Evolutionary conservation across 208 protist genomes (phyloP).

Genomic region (Leishmania arabica): DNA sequence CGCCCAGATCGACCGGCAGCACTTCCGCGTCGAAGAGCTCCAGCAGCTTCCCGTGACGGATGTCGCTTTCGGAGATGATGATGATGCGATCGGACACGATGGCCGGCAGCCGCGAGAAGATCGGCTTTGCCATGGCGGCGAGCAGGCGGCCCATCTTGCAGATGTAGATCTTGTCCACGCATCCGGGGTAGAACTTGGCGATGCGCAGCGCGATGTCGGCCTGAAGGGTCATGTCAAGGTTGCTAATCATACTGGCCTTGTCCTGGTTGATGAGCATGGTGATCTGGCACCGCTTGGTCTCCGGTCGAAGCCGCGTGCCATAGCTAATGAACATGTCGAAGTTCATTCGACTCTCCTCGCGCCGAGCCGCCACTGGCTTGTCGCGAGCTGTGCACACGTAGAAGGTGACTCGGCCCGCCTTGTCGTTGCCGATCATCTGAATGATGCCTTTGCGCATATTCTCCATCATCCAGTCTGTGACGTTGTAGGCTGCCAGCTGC

Average conservation of each 20-base stretch:
- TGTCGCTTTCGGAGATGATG: slow-evolving; percentile 67
- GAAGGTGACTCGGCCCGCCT: slow-evolving; percentile 55
- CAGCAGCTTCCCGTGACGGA: slow-evolving; percentile 54
- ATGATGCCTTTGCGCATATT: slow-evolving; percentile 75
- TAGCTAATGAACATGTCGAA: slow-evolving; percentile 85
- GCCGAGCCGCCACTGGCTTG: slow-evolving; percentile 35
- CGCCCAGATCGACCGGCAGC: slow-evolving; percentile 63
- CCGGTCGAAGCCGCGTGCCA: slow-evolving; percentile 57
- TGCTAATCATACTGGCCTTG: slow-evolving; percentile 65
- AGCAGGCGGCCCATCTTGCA: slow-evolving; percentile 76
- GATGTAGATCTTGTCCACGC: slow-evolving; percentile 77
- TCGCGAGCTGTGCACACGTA: slow-evolving; percentile 67
- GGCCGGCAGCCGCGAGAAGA: slow-evolving; percentile 63
- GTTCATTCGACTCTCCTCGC: slow-evolving; percentile 53
- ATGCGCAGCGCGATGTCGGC: slow-evolving; percentile 74
- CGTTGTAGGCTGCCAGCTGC: slow-evolving; percentile 54
- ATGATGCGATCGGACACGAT: slow-evolving; percentile 72
- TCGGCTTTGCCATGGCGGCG: slow-evolving; percentile 59
- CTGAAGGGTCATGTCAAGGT: slow-evolving; percentile 82
- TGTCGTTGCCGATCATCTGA: slow-evolving; percentile 76
- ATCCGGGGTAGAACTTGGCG: slow-evolving; percentile 76
- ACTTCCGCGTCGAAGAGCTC: slow-evolving; percentile 59
- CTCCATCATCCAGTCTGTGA: slow-evolving; percentile 73
- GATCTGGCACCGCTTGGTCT: slow-evolving; percentile 66
- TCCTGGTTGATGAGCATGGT: slow-evolving; percentile 82